Evolutionary conservation across 805 yeast genomes (phyloP).

Genomic region (Maudiozyma pseudohumilis): DNA sequence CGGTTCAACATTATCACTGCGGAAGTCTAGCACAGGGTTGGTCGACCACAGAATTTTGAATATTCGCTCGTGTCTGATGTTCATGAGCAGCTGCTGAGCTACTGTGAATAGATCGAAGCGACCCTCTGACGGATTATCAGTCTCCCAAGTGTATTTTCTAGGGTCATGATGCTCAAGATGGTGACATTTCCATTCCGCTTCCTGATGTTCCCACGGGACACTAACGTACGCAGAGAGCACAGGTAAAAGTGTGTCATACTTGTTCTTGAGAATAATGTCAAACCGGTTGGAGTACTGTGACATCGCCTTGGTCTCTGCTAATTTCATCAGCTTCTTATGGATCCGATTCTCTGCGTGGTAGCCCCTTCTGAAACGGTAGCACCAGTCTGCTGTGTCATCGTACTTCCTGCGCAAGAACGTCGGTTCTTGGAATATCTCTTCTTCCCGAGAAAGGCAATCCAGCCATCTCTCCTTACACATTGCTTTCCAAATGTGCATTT

Average conservation of each 20-base stretch:
- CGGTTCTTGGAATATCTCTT: not conserved
- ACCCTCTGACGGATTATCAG: no score
- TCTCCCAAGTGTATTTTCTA: no score
- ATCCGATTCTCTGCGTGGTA: not conserved
- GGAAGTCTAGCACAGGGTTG: not conserved
- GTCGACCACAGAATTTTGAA: not conserved
- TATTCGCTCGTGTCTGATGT: not conserved
- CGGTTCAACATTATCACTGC: not conserved
- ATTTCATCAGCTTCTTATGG: not conserved
- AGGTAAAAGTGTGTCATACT: not conserved
- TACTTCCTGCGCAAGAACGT: not conserved
- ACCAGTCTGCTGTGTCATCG: not conserved
- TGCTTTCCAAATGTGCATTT: not conserved
- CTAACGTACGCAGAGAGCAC: no score
- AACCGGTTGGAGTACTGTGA: not conserved
- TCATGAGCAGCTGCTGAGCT: conserved; percentile 1
- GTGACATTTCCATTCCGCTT: no score
- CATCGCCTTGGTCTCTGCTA: not conserved
- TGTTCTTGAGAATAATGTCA: not conserved
- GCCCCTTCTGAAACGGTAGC: not conserved
- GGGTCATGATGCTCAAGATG: no score
- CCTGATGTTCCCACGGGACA: no score
- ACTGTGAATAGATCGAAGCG: not conserved
- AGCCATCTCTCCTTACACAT: not conserved
- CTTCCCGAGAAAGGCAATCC: not conserved